Base-by-base conservation (phyloP, 768 basidiomycete genomes). In the Thelephora aurantiotincta region DNA sequence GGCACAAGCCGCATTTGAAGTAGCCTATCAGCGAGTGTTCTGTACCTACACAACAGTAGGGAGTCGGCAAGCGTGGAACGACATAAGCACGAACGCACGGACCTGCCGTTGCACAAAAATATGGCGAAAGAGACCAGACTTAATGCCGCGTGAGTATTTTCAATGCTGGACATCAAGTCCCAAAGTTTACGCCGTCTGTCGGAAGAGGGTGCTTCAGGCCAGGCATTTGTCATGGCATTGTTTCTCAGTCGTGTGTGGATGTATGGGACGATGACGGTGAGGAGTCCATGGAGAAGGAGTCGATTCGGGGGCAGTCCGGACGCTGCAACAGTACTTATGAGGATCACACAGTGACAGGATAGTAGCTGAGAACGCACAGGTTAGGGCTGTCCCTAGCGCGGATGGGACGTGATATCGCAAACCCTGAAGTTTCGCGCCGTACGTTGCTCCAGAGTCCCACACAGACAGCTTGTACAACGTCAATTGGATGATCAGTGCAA, bases 21-120 rank as follows among this genome's bases (percentile, higher is more conserved):
- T 18, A 96, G 52, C 43, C 96, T 71, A 59, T 94, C 90, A 11
- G 80, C 68, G 22, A 92, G 60, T 22, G 90, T 85, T 1, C 93
- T 83, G 61, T 90, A 92, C 60, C 94, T 97, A 54, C 16, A n/a
- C 44, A 6, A 44, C 30, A 47, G 46, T 7, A 41, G 9, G 2
- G 14, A 16, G 22, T 18, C 38, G 12, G 22, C 12, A 22, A 18
- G 38, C 16, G 16, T 16, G 14, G 9, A 14, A 5, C 18, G 18
- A 41, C 11, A 22, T 7, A 11, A 30, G 11, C 18, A 22, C 11
- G 11, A 35, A 11, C 11, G n/a, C 26, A 68, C 78, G 61, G 58
- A 88, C 93, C 76, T 73, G 51, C 93, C 92, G 60, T 89, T 75
- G 75, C 80, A 84, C 30, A 99, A 61, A 58, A 99, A 99, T 5